Evolutionary conservation across 2,329 filamentous ascomycete genomes (phyloP).

Genomic region (Verticillium nonalfalfae): DNA sequence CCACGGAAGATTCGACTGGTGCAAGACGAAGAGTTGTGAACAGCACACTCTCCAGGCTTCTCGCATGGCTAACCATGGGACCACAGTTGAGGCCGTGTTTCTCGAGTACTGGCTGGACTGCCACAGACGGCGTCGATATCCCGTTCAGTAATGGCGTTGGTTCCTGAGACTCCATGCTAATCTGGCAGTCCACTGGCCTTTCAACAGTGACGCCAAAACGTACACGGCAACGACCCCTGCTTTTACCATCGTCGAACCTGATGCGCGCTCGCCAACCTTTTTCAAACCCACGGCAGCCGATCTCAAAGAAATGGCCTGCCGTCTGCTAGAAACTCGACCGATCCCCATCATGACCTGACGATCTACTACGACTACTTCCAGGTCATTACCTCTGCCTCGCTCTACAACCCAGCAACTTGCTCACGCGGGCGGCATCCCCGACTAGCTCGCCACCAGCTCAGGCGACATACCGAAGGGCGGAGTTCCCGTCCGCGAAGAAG

Average conservation of each 20-base stretch:
- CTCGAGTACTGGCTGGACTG: slow-evolving; percentile 24
- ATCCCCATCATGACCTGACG: slow-evolving; percentile 9
- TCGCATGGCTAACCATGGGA: slow-evolving; percentile 32
- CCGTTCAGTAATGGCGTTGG: slow-evolving; percentile 21
- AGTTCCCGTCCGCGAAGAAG: background rate
- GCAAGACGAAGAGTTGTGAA: background rate
- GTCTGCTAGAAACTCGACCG: slow-evolving; percentile 15
- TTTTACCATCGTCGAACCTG: slow-evolving; percentile 13
- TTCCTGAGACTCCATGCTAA: background rate
- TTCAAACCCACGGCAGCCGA: slow-evolving; percentile 10
- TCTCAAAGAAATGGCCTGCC: slow-evolving; percentile 15
- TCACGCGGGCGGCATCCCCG: slow-evolving; percentile 2
- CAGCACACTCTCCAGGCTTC: slow-evolving; percentile 17
- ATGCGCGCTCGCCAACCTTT: slow-evolving; percentile 15
- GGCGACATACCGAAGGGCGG: too few species aligned
- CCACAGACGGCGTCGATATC: slow-evolving; percentile 23
- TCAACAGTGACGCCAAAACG: slow-evolving; percentile 15
- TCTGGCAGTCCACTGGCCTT: slow-evolving; percentile 1
- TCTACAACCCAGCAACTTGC: background rate
- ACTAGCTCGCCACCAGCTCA: background rate
- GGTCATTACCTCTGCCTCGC: slow-evolving; percentile 7
- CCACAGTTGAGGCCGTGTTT: slow-evolving; percentile 32
- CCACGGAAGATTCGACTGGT: too few species aligned
- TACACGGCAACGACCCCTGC: slow-evolving; percentile 16
- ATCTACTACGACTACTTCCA: background rate